Conservation (phyloP, 164 flowering plant species). For the Dillenia turbinata region DNA sequence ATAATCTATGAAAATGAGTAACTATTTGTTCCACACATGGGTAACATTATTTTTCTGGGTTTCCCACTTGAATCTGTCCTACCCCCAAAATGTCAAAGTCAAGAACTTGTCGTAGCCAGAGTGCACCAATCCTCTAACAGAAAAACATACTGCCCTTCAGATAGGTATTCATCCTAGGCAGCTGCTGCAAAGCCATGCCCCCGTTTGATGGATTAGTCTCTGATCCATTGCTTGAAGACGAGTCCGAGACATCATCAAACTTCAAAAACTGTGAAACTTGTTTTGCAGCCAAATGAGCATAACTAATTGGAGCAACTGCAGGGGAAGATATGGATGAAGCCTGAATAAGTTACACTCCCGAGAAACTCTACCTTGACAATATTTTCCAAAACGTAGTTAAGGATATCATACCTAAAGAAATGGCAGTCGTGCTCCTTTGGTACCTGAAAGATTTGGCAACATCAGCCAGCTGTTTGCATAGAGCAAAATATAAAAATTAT, state of each 20-base stretch:
- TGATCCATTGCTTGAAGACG: slow-evolving; percentile 20
- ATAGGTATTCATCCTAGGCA: slow-evolving; percentile 17
- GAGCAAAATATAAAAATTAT: too few species aligned
- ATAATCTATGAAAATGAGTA: too few species aligned
- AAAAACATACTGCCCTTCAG: slow-evolving; percentile 26
- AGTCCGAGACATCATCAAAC: slow-evolving; percentile 24
- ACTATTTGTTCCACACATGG: too few species aligned
- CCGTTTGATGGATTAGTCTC: slow-evolving; percentile 4
- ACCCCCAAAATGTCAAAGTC: too few species aligned
- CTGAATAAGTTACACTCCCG: too few species aligned
- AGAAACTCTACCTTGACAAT: too few species aligned
- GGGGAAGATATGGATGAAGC: background rate
- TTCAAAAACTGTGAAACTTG: slow-evolving; percentile 23
- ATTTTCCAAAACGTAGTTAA: too few species aligned
- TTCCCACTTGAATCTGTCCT: too few species aligned
- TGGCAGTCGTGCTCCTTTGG: slow-evolving; percentile 45
- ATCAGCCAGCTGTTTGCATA: background rate
- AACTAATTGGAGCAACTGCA: slow-evolving; percentile 33
- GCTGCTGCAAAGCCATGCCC: slow-evolving; percentile 10
- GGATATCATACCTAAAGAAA: slow-evolving; percentile 29
- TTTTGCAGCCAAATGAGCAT: slow-evolving; percentile 28
- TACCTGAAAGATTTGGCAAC: slow-evolving; percentile 22
- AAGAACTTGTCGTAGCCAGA: too few species aligned
- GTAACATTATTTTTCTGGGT: too few species aligned
- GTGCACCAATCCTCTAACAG: slow-evolving; percentile 5